Evolutionary conservation across 225 moss, liverwort and hornwort species (phyloP), one percentile per base, ranked within the genome.

Genomic region (Climacium dendroides): DNA sequence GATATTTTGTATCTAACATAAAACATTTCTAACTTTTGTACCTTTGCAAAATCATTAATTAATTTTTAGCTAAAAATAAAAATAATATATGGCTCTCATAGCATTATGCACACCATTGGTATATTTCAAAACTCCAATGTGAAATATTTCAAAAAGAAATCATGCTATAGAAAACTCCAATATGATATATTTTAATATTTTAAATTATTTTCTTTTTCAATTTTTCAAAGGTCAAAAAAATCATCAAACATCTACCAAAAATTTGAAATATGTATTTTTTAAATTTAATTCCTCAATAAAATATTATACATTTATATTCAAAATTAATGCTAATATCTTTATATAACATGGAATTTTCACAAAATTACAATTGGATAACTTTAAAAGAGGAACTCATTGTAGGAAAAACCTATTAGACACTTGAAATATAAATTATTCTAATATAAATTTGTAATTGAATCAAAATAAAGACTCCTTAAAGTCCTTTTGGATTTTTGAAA

Each of bases 11-110:
- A 50, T 52, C 0, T 22, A 34, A 9, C 1, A 19, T 3, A 30
- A 22, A 1, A 14, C 0, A 0, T 52, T 52, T 35, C 0, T 14
- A 6, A 22, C 22, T 74, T 74, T 32, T 19, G 3, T 20, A 35
- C 3, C 5, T 23, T 52, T 34, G 5, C 0, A 0, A 2, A 52
- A 34, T 54, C 15, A 10, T 0, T 54, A 54, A 6, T n/a, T 11
- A 14, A 0, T 25, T 25, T 15, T 16, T 3, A 7, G 11, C 6
- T 25, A 2, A 55, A n/a, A n/a, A n/a, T n/a, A n/a, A n/a, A n/a
- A 37, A 15, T 17, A 11, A 5, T 2, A 25, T 17, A 11, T 55
- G 3, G 2, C 5, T 35, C 10, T 50, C 17, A 17, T 17, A 37
- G 37, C 3, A 10, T 26, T 26, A n/a, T 55, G 0, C 10, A 1